Conservation (phyloP, 2,329 filamentous ascomycete species). For the Aspergillus sp. region DNA sequence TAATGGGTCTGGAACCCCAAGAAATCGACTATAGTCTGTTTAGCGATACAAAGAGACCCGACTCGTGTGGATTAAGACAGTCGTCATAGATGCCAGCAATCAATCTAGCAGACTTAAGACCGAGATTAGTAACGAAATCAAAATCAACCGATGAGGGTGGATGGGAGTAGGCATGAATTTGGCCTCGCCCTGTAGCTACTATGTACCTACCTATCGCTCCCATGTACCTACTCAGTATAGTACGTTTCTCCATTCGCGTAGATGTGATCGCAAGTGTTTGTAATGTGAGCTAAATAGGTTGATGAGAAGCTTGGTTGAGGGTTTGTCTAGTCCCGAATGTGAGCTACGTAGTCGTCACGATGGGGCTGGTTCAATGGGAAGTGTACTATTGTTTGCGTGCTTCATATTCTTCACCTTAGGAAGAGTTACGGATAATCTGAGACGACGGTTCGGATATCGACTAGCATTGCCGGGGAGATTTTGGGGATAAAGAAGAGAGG, state of each 20-base stretch:
- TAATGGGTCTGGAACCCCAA: constrained; percentile 8
- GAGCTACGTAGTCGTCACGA: constrained; percentile 66
- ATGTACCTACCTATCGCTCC: too few relatives aligned
- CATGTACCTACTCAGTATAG: too few relatives aligned
- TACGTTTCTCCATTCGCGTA: too few relatives aligned
- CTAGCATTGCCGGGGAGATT: constrained; percentile 9
- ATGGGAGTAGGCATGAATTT: too few relatives aligned
- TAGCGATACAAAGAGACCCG: neutral
- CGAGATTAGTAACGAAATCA: too few relatives aligned
- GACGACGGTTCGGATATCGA: constrained; percentile 49
- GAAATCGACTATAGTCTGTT: neutral
- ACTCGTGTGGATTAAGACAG: neutral
- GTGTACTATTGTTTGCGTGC: constrained; percentile 55
- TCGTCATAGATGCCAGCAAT: neutral
- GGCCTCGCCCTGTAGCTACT: too few relatives aligned
- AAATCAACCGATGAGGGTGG: too few relatives aligned
- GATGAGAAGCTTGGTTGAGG: constrained; percentile 41
- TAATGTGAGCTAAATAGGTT: too few relatives aligned
- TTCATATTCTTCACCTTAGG: constrained; percentile 46
- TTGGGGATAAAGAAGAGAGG: neutral
- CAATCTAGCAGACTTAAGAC: neutral
- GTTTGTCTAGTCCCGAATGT: constrained; percentile 50
- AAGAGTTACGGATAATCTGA: constrained; percentile 63
- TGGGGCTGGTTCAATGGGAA: constrained; percentile 52
- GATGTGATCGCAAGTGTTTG: too few relatives aligned